Evolutionary conservation across 345 rosid genomes (phyloP).

Genomic region (Rhodamnia argentea): DNA sequence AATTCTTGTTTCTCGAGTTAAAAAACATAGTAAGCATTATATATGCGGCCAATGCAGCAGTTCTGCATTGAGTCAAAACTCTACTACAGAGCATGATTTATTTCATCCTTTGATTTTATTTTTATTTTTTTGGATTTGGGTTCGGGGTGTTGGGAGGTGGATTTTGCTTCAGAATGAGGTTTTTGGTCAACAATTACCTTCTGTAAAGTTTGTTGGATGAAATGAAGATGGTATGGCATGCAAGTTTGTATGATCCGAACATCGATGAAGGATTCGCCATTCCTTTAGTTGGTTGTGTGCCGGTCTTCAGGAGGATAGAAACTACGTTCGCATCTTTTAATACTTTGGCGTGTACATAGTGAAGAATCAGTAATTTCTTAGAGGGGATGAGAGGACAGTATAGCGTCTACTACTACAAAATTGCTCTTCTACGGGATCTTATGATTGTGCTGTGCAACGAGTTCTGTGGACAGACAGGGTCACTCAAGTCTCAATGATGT

Average conservation of each 20-base stretch:
- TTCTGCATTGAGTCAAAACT: background rate
- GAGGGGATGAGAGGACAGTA: background rate
- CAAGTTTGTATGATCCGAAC: background rate
- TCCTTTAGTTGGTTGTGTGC: background rate
- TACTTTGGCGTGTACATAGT: background rate
- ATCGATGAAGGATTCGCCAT: background rate
- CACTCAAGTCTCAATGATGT: background rate
- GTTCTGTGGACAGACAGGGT: background rate
- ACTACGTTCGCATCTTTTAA: background rate
- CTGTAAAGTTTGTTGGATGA: background rate
- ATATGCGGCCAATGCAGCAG: background rate
- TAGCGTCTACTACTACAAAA: background rate
- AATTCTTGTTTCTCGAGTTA: background rate
- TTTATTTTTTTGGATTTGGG: too few relatives aligned
- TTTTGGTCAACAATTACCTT: background rate
- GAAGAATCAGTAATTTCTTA: background rate
- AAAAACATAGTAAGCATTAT: background rate
- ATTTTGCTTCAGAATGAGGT: background rate
- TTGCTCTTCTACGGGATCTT: background rate
- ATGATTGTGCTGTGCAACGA: background rate
- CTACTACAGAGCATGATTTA: background rate
- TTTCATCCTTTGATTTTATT: background rate
- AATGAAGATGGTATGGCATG: background rate
- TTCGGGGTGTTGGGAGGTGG: fast-evolving
- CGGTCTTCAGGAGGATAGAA: background rate